Evolutionary conservation across 805 yeast genomes (phyloP), one percentile per base, ranked within the genome.

Genomic region (Yarrowia deformans): DNA sequence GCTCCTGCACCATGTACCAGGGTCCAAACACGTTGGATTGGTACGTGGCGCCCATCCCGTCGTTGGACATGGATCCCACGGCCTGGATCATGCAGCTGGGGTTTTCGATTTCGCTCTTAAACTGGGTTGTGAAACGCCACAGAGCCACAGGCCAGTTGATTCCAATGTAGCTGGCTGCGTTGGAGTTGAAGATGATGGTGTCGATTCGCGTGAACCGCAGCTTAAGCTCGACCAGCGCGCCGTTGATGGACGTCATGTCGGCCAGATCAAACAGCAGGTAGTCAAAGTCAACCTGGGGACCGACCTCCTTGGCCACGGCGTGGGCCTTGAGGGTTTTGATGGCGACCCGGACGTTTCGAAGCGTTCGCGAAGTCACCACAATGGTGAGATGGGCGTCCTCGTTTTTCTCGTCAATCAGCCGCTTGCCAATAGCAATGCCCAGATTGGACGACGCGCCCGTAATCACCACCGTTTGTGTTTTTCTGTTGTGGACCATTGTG

Each of bases 11-110:
- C 67, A 95, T 80, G 77, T 88, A 95, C 80, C 90, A 93, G 1
- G 98, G 98, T 0, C 97, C 97, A 79, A 95, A 91, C n/a, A 94
- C 97, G 76, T 95, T 95, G 6, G 95, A 96, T 79, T 95, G 97
- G 81, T 94, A 95, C 4, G 93, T 92, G 39, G 90, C 80, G 1
- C 98, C 98, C 82, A 94, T 73, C 0, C 86, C 93, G 78, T 95
- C 99, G 14, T 23, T 67, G 0, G 97, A 86, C 74, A 84, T 87
- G 34, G 88, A 88, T 4, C 98, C 97, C 18, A 86, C 83, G 69
- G 84, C 83, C 81, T 95, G 98, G 46, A 90, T 84, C 78, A 94
- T 93, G 79, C 90, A 93, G 1, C 88, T 87, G 9, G 97, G 98
- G 70, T 85, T 87, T 0, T 98, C 95, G n/a, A 89, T 94, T 1